phyloP scores from a whole-genome alignment of 2,329 filamentous ascomycete species.

The Macrophomina tecta region DNA sequence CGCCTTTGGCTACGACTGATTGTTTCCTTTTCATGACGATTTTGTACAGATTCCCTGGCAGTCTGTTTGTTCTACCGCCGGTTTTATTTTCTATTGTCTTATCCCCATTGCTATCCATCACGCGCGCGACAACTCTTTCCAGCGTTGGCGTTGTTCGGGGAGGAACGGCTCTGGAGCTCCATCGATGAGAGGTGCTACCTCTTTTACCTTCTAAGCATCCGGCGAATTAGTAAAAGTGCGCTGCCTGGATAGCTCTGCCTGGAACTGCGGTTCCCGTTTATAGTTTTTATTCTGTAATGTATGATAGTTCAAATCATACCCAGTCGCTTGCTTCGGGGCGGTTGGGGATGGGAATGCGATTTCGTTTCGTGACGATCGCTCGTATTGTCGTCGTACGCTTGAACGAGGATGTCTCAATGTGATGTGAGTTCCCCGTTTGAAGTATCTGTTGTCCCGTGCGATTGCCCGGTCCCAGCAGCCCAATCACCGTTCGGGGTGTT shows the following conservation, averaged over 20 bases:
- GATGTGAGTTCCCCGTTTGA: too few relatives aligned
- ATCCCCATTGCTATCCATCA: slow-evolving; percentile 27
- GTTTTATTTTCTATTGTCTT: slow-evolving; percentile 23
- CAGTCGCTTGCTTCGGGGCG: slow-evolving; percentile 30
- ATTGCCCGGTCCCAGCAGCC: too few relatives aligned
- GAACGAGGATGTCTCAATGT: not conserved
- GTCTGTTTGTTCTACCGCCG: slow-evolving; percentile 23
- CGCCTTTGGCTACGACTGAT: slow-evolving; percentile 29
- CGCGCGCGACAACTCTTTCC: slow-evolving; percentile 21
- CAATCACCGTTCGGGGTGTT: too few relatives aligned
- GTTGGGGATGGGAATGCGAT: slow-evolving; percentile 43
- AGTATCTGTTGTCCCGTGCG: too few relatives aligned
- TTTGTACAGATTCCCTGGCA: slow-evolving; percentile 28
- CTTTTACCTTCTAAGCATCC: slow-evolving; percentile 45
- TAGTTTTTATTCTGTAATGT: slow-evolving; percentile 52
- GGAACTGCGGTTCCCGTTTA: slow-evolving; percentile 46
- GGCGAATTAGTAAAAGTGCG: slow-evolving; percentile 33
- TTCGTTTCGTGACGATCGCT: slow-evolving; percentile 30
- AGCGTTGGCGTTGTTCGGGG: slow-evolving; percentile 26
- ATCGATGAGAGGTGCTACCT: slow-evolving; percentile 4
- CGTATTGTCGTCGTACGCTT: slow-evolving; percentile 20
- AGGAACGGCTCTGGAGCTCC: slow-evolving; percentile 26
- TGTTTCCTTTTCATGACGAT: slow-evolving; percentile 28
- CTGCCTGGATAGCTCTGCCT: slow-evolving; percentile 30
- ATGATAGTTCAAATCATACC: slow-evolving; percentile 38